phyloP scores from a whole-genome alignment of 1,284 basidiomycete genomes.

The Cystobasidium pallidum region DNA sequence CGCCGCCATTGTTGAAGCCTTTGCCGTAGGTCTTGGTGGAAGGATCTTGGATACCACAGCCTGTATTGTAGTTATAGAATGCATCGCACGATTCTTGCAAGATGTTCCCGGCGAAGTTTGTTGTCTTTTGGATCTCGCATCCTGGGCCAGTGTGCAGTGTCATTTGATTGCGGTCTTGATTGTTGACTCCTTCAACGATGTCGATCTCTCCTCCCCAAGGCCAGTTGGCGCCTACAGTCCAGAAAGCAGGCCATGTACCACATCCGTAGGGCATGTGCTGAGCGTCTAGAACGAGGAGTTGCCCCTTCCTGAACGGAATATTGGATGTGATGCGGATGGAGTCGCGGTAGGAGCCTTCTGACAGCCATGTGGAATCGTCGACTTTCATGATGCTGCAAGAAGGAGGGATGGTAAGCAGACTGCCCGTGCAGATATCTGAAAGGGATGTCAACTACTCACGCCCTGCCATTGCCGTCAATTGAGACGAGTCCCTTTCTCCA shows the following conservation, averaged over 20 bases:
- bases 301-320: slow-evolving; percentile 67
- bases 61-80: slow-evolving; percentile 63
- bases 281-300: slow-evolving; percentile 76
- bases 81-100: slow-evolving; percentile 62
- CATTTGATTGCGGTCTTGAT: slow-evolving; percentile 64
- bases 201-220: slow-evolving; percentile 74
- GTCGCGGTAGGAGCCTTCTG: slow-evolving; percentile 66
- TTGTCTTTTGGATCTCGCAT: slow-evolving; percentile 29
- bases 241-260: slow-evolving; percentile 76
- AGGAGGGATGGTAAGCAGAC: neutral
- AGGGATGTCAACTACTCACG: slow-evolving; percentile 8
- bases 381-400: slow-evolving; percentile 71
- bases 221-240: slow-evolving; percentile 69
- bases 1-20: slow-evolving; percentile 69
- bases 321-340: slow-evolving; percentile 73
- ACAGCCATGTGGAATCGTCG: slow-evolving; percentile 73
- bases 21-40: slow-evolving; percentile 67
- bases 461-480: slow-evolving; percentile 60
- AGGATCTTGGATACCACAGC: slow-evolving; percentile 68
- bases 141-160: slow-evolving; percentile 66
- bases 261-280: slow-evolving; percentile 75
- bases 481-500: slow-evolving; percentile 63
- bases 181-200: slow-evolving; percentile 65
- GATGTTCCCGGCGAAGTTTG: slow-evolving; percentile 46
- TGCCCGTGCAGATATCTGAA: neutral